phyloP scores from a whole-genome alignment of 2,329 filamentous ascomycete genomes.

The Stachybotrys echinatus region DNA sequence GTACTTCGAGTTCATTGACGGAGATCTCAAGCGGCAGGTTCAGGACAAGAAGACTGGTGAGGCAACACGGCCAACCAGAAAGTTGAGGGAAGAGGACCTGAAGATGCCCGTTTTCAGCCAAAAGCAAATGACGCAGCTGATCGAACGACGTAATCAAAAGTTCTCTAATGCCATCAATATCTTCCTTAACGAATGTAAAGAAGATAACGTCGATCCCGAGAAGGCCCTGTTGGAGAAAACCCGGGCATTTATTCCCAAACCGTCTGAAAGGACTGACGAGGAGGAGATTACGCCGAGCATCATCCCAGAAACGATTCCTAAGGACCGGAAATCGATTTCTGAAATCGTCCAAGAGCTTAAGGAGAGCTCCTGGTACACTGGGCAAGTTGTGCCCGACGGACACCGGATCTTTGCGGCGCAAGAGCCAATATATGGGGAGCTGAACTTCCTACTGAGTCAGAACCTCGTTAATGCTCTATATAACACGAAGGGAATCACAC shows the following conservation, averaged over 20 bases:
- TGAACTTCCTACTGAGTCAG: slow-evolving; percentile 84
- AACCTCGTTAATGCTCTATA: slow-evolving; percentile 92
- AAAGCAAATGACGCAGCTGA: slow-evolving; percentile 82
- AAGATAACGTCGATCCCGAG: slow-evolving; percentile 61
- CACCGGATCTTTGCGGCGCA: slow-evolving; percentile 89
- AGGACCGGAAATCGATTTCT: slow-evolving; percentile 71
- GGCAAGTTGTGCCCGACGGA: slow-evolving; percentile 88
- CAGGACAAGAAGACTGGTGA: slow-evolving; percentile 68
- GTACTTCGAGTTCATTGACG: slow-evolving; percentile 89
- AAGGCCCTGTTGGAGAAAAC: slow-evolving; percentile 54
- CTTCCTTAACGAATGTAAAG: slow-evolving; percentile 71
- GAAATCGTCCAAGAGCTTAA: slow-evolving; percentile 85
- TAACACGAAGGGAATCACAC: slow-evolving; percentile 81
- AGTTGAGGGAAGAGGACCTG: slow-evolving; percentile 69
- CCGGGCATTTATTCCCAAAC: slow-evolving; percentile 57
- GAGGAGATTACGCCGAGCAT: slow-evolving; percentile 29
- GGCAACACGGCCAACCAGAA: slow-evolving; percentile 60
- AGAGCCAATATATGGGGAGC: slow-evolving; percentile 72
- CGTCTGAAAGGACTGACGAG: slow-evolving; percentile 27
- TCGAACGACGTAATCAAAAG: slow-evolving; percentile 83
- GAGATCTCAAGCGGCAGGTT: slow-evolving; percentile 79
- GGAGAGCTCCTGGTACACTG: slow-evolving; percentile 78
- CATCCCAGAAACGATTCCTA: slow-evolving; percentile 69
- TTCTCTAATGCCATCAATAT: slow-evolving; percentile 71
- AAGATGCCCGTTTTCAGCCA: slow-evolving; percentile 92